Base-by-base conservation (phyloP, 1,284 basidiomycete species). In the Trichosporon sp. region DNA sequence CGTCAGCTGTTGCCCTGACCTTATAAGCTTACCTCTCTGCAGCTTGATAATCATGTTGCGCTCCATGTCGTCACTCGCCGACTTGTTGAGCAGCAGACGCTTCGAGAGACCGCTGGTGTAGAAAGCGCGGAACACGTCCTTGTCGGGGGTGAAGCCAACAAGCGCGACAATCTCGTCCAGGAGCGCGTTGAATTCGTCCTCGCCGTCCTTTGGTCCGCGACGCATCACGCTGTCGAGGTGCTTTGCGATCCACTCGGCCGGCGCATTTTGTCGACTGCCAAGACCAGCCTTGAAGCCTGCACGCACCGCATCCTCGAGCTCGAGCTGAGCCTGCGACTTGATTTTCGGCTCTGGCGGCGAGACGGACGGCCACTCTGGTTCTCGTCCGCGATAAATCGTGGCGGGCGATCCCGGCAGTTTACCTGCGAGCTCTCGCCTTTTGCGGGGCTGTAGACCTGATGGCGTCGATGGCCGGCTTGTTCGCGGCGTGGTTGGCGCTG, bases 171-270 rank as follows among this genome's bases (percentile, higher is more conserved):
- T 92, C n/a, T 87, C 88, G 76, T 94, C 90, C 63, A 99, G 86
- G 65, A 89, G 84, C 1, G 84, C 83, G 71, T 91, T 88, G 81
- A 94, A 94, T 71, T 89, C 89, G 6, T 84, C 85, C 72, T 96
- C 59, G 31, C 59, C 59, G 10, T 63, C 32, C 59, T 21, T 32
- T 92, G 10, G 88, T 89, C 72, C 88, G 87, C 12, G 87, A 87
- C 65, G 90, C 90, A 81, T 95, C 93, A 0, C 96, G 95, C 71
- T 89, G 82, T 98, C 96, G 54, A 98, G 86, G 79, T 92, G 90
- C 80, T 94, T 95, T 11, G 97, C 96, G 70, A 97, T 92, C 88
- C 96, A 91, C 84, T 98, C 96, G 0, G 96, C 96, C 4, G 94
- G 94, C 75, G 92, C 95, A 79, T 91, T 92, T 69, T 90, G 89